Conservation (phyloP, 257 asterid species). For the Solanum boliviense region DNA sequence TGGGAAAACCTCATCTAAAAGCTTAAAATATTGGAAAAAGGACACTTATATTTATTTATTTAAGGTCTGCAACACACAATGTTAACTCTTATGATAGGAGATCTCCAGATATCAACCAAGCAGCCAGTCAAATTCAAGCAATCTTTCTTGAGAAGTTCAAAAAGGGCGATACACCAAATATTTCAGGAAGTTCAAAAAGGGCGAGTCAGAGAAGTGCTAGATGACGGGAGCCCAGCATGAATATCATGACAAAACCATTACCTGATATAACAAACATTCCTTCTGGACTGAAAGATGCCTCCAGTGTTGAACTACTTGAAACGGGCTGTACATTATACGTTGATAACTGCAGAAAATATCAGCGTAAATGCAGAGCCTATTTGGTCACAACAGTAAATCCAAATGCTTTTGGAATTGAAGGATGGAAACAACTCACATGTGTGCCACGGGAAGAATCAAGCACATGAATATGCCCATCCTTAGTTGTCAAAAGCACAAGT, state of each 20-base stretch:
- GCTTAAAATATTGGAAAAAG: neutral
- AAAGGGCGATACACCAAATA: neutral
- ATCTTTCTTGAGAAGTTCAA: neutral
- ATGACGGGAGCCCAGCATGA: neutral
- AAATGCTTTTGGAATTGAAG: neutral
- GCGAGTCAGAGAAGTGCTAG: neutral
- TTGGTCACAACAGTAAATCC: neutral
- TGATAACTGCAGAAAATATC: conserved; percentile 37
- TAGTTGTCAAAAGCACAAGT: conserved; percentile 83
- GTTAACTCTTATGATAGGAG: neutral
- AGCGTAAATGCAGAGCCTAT: neutral
- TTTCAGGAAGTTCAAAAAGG: neutral
- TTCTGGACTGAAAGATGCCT: conserved; percentile 95
- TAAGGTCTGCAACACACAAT: neutral
- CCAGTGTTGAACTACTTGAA: conserved; percentile 67
- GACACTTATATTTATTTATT: neutral
- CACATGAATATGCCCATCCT: conserved; percentile 78
- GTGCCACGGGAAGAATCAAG: conserved; percentile 89
- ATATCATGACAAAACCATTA: conserved; percentile 1
- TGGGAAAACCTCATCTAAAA: neutral
- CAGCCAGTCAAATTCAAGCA: neutral
- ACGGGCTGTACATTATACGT: conserved; percentile 79
- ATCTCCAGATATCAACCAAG: neutral
- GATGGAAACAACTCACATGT: conserved; percentile 45
- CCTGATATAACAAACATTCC: conserved; percentile 94